phyloP scores from a whole-genome alignment of 2,329 filamentous ascomycete genomes.

The Herpotrichia juniperi region DNA sequence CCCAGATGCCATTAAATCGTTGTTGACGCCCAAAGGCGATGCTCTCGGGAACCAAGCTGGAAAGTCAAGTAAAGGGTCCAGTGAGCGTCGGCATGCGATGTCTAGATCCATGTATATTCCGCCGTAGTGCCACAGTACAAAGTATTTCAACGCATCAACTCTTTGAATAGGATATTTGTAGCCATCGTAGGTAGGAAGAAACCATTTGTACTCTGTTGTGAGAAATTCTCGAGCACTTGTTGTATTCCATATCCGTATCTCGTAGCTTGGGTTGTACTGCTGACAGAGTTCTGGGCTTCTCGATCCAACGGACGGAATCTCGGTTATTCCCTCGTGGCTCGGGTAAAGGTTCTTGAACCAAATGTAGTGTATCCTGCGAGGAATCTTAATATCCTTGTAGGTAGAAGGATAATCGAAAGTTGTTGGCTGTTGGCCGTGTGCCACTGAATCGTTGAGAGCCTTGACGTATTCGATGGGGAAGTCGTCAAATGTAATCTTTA shows the following conservation, averaged over 20 bases:
- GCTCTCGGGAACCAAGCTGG: constrained; percentile 28
- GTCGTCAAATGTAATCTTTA: no score
- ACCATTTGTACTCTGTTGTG: constrained; percentile 23
- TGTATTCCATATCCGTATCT: constrained; percentile 26
- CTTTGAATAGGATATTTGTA: constrained; percentile 33
- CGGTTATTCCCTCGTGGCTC: no score
- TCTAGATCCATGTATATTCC: constrained; percentile 35
- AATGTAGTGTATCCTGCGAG: no score
- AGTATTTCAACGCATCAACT: constrained; percentile 33
- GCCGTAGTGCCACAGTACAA: constrained; percentile 28
- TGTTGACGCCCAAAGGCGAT: constrained; percentile 26
- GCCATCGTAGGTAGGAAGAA: constrained; percentile 24
- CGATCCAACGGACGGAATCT: constrained; percentile 15
- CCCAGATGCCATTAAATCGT: constrained; percentile 27
- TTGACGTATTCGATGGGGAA: no score
- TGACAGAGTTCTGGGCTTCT: constrained; percentile 21
- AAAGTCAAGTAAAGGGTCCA: constrained; percentile 24
- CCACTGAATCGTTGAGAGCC: no score
- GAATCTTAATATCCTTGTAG: no score
- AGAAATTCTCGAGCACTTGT: constrained; percentile 21
- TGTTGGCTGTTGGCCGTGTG: no score
- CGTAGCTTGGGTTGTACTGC: constrained; percentile 21
- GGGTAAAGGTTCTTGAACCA: no score
- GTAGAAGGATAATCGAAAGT: no score
- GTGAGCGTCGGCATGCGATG: constrained; percentile 23